A percentile compares a stretch with the other conserved stretches of the same genome.
These are phyloP conservation scores for Lenwebbia sp. DNA, from an alignment of 345 rosid genomes.

Conservation along the genomic window DNA sequence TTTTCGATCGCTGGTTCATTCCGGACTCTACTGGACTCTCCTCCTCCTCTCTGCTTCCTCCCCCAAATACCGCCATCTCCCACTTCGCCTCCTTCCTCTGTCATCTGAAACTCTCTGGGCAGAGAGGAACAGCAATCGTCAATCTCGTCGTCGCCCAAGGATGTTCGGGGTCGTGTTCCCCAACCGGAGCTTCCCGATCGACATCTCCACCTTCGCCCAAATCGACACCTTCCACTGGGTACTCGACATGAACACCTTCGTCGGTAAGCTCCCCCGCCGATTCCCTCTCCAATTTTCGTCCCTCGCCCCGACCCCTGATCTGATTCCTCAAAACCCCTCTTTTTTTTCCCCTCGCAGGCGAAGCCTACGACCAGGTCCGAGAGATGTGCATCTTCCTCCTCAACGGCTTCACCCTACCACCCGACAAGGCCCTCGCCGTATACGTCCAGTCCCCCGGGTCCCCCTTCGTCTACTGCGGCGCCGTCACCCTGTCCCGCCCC, in stretches of 20 bases:
- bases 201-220: constrained; percentile 79
- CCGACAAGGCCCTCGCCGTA: constrained; percentile 86
- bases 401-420: constrained; percentile 70
- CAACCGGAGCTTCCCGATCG: constrained; percentile 89
- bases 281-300: neutral
- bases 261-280: constrained; percentile 25
- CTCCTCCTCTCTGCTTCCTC: neutral
- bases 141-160: neutral
- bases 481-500: constrained; percentile 68
- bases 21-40: neutral
- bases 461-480: constrained; percentile 70
- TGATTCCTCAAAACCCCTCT: neutral
- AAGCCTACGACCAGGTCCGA: constrained; percentile 70
- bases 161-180: constrained; percentile 99
- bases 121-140: neutral
- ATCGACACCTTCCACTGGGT: constrained; percentile 92
- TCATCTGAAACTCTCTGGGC: neutral
- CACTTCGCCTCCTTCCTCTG: neutral
- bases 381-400: constrained; percentile 83
- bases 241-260: constrained; percentile 96
- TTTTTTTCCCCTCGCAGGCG: constrained; percentile 29
- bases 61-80: neutral
- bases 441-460: constrained; percentile 92
- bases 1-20: neutral
- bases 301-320: neutral